Base-by-base conservation (phyloP, 768 basidiomycete genomes). In the Lactarius hatsudake region DNA sequence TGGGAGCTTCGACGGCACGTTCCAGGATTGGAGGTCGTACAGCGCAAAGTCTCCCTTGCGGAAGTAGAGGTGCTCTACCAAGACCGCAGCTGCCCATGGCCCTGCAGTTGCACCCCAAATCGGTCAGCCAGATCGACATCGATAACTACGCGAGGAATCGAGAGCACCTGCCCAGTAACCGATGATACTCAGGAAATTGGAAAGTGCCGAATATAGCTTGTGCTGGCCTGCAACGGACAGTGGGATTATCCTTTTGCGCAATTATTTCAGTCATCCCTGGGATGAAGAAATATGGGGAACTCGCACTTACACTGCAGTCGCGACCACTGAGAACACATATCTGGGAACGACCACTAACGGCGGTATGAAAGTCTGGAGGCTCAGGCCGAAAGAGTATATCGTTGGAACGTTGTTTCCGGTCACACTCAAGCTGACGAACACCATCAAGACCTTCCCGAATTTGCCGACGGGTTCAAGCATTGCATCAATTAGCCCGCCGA, bases 351-450 rank as follows among this genome's bases (percentile, higher is more conserved):
- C 76, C 13, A 81, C 78, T 40, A 87, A 79, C 53, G 78, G 79
- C 0, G 91, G 90, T 5, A 89, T 74, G 71, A 88, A 81, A 1
- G 88, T 81, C 73, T 94, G 92, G 69, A 91, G 79, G 73, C 86
- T 88, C 65, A 94, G 81, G 69, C 87, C 85, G 64, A 89, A 84
- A 54, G 89, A 91, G 76, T 97, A 97, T 68, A 94, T 87, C 7
- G 91, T 89, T 2, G 88, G 85, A 1, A 91, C 90, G 55, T 92
- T 88, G 77, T 94, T 95, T 3, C 85, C 90, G 1, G 87, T 86
- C 13, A 92, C 86, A 65, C 87, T 87, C 38, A 95, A 77, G n/a
- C 88, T 86, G 69, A 94, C 80, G 63, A 94, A 73, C 32, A 90
- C 88, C 0, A 87, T 80, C 56, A 92, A 78, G 76, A 90, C 85